Conservation (phyloP, 257 asterid species). For the Solanum chaucha region DNA sequence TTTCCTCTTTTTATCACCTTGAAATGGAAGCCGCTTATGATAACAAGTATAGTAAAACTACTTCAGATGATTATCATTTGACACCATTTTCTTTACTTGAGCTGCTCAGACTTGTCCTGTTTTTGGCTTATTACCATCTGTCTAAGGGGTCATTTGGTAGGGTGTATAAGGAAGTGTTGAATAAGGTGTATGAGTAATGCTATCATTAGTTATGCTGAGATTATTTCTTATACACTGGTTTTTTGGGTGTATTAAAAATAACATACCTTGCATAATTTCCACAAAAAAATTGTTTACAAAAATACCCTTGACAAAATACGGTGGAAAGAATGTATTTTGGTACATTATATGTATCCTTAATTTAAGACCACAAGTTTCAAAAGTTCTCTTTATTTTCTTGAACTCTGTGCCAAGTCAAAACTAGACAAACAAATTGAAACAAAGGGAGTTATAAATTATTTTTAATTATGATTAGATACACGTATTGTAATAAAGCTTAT, state of each 20-base stretch:
- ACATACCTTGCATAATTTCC: background rate
- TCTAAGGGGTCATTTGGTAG: background rate
- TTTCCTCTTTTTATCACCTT: background rate
- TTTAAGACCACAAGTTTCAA: background rate
- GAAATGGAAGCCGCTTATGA: background rate
- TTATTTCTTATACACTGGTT: background rate
- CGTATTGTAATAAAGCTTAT: background rate
- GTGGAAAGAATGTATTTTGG: background rate
- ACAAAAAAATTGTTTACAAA: background rate
- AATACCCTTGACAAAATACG: background rate
- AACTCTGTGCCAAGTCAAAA: background rate
- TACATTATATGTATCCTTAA: background rate
- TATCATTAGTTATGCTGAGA: background rate
- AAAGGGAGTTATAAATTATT: background rate
- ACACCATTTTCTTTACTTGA: background rate
- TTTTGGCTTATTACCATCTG: background rate
- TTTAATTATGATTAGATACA: background rate
- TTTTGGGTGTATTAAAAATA: background rate
- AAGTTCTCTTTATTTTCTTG: background rate
- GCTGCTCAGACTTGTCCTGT: background rate
- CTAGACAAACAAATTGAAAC: too few relatives aligned
- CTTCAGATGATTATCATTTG: background rate
- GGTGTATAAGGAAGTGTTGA: background rate
- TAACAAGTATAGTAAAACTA: background rate
- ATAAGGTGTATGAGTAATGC: background rate